These are phyloP conservation scores for Artemisia annua DNA, from an alignment of 129 eudicot genomes.

Conservation along the genomic window DNA sequence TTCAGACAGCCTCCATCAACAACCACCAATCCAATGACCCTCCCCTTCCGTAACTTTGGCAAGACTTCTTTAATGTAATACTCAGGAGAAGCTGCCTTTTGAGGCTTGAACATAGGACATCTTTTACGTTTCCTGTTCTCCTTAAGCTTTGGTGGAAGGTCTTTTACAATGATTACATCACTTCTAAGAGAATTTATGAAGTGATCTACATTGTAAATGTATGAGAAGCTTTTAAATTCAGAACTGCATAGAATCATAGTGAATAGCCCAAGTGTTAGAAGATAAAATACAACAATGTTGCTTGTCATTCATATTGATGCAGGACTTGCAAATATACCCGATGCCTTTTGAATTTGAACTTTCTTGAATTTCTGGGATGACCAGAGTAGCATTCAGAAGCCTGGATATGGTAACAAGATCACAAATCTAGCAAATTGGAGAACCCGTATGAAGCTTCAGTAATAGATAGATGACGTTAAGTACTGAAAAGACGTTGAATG, in stretches of 20 bases:
- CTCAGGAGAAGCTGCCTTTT: slow-evolving; percentile 53
- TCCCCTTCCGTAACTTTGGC: slow-evolving; percentile 54
- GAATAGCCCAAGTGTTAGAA: background rate
- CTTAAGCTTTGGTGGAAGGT: slow-evolving; percentile 34
- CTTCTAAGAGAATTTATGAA: slow-evolving; percentile 57
- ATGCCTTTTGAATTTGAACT: slow-evolving; percentile 65
- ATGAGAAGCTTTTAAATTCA: slow-evolving; percentile 74
- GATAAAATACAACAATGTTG: background rate
- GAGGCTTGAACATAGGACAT: slow-evolving; percentile 38
- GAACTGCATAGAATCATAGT: slow-evolving; percentile 43
- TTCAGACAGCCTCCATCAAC: slow-evolving; percentile 77
- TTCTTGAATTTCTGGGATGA: slow-evolving; percentile 89
- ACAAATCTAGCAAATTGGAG: slow-evolving; percentile 59
- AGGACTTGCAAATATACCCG: slow-evolving; percentile 47
- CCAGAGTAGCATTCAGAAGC: slow-evolving; percentile 87
- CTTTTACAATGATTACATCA: slow-evolving; percentile 67
- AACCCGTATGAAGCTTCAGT: slow-evolving; percentile 29
- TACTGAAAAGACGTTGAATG: background rate
- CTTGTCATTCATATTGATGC: background rate
- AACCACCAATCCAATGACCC: slow-evolving; percentile 65
- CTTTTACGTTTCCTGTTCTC: too few species aligned
- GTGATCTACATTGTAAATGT: slow-evolving; percentile 68
- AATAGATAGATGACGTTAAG: background rate
- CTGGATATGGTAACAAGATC: slow-evolving; percentile 84
- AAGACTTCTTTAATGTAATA: slow-evolving; percentile 55